Base-by-base conservation (phyloP, 768 basidiomycete genomes). In the Suillus hirtellus region DNA sequence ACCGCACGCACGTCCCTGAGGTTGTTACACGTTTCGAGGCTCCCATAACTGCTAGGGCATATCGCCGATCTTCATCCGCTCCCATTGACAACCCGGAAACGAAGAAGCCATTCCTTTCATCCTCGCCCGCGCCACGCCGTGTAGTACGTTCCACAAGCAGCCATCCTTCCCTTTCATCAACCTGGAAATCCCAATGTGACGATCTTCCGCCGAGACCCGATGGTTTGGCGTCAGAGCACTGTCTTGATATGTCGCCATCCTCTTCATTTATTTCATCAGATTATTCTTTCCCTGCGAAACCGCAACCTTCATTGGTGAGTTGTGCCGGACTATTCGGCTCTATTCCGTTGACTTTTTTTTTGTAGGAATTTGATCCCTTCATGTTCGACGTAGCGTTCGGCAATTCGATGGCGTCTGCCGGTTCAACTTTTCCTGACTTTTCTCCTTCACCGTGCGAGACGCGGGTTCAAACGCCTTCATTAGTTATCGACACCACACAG, bases 1-100 rank as follows among this genome's bases (percentile, higher is more conserved):
- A 83, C 69, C 76, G 78, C 63, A 75, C 76, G 21, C 82, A 82
- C 61, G 67, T 88, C 73, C 73, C 88, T 11, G 82, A 86, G 73
- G 77, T 91, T 69, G 80, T 89, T 49, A 89, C 89, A 11, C 82
- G 89, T 60, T 91, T 91, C 72, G 89, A 90, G 72, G 80, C 83
- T 1, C 89, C 89, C 47, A 84, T 91, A 46, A 91, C 89, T 1
- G 89, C 86, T n/a, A 81, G 84, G 60, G 79, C 83, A 53, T 92
- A 85, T 77, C 82, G 84, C 49, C 85, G 89, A 42, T 89, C 88
- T 31, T 88, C 87, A 12, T 90, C 88, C 50, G 84, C 80, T 3
- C 86, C 86, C 2, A 73, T 82, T 27, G 78, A 80, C 11, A 80
- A 82, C 55, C 72, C 75, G 5, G 78, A 66, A 44, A 75, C 76